A percentile compares a stretch with the other conserved stretches of the same genome.
Evolutionary conservation across 164 flowering plant genomes (phyloP).

Genomic region (Buxus sempervirens): DNA sequence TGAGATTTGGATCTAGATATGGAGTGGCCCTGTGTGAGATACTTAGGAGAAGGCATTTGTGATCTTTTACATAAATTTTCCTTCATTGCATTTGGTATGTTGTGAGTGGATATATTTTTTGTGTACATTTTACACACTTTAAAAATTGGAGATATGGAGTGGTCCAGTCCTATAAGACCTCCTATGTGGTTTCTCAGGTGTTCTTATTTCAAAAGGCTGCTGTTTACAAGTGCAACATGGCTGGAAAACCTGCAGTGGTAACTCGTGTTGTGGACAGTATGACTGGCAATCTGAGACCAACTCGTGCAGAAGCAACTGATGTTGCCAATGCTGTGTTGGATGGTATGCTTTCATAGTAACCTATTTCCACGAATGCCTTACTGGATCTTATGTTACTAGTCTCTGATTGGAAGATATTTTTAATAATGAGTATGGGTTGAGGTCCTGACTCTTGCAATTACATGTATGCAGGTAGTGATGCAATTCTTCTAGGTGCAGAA

Average conservation of each 20-base stretch:
- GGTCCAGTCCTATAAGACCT: not conserved
- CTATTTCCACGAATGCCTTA: no score
- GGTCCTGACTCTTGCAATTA: not conserved
- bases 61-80: no score
- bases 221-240: constrained; percentile 76
- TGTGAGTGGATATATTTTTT: not conserved
- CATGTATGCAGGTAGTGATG: constrained; percentile 59
- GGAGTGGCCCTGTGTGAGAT: no score
- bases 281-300: constrained; percentile 80
- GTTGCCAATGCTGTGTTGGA: constrained; percentile 80
- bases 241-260: constrained; percentile 82
- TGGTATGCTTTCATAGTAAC: constrained; percentile 27
- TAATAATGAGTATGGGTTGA: not conserved
- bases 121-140: no score
- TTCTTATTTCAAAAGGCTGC: constrained; percentile 74
- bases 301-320: constrained; percentile 88
- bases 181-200: constrained; percentile 37
- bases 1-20: no score
- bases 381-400: no score
- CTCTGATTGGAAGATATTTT: not conserved
- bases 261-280: constrained; percentile 88
- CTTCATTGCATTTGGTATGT: not conserved
- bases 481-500: constrained; percentile 87
- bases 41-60: no score
- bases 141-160: no score